Conservation (phyloP, 179 eudicot genomes). For the Beta corolliflora region DNA sequence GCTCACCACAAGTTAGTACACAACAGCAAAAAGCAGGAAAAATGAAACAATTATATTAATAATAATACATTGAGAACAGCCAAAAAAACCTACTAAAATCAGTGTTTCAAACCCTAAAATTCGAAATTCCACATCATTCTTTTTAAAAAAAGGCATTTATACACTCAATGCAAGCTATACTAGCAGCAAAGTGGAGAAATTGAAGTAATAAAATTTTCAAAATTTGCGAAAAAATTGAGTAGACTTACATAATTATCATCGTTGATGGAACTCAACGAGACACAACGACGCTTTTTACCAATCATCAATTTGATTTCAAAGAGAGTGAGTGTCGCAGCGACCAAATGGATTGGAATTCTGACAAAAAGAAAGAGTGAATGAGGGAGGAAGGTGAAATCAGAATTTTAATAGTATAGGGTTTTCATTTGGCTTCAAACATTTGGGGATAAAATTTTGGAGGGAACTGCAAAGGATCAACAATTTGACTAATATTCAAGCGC, state of each 20-base stretch:
- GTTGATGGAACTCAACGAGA: slow-evolving; percentile 9
- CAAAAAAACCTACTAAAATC: not conserved
- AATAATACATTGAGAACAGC: not conserved
- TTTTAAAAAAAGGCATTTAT: not conserved
- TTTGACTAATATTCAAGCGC: not conserved
- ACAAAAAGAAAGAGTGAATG: not conserved
- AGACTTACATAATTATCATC: slow-evolving; percentile 15
- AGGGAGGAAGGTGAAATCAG: not conserved
- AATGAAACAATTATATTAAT: not conserved
- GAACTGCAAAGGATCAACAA: not conserved
- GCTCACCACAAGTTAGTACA: not conserved
- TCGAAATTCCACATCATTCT: not conserved
- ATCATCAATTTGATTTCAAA: slow-evolving; percentile 3
- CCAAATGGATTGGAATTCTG: not conserved
- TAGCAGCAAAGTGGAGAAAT: not conserved
- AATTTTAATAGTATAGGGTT: not conserved
- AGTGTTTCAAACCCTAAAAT: not conserved
- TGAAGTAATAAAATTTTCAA: not conserved
- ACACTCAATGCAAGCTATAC: not conserved
- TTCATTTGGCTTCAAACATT: not conserved
- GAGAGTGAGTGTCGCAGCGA: not conserved
- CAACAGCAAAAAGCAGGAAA: not conserved
- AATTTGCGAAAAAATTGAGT: not conserved
- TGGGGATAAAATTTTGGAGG: not conserved
- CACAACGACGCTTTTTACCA: slow-evolving; percentile 19